Percentiles rank a stretch among this genome's conserved stretches.
These are phyloP conservation scores for Dioscorea alata DNA, from an alignment of 106 monocot species.

Conservation along the genomic window DNA sequence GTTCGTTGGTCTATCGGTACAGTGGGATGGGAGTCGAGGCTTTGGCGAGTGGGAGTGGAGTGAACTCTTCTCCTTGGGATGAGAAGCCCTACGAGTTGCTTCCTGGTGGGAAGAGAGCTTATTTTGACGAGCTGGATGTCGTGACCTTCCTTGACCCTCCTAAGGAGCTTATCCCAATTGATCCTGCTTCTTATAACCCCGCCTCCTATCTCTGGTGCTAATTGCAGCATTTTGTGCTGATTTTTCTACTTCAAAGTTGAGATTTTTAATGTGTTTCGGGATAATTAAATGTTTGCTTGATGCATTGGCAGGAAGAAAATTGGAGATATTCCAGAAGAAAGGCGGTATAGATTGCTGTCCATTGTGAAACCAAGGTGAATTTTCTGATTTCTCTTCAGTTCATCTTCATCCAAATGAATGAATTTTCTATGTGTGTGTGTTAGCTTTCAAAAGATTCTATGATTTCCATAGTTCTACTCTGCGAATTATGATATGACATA, in stretches of 20 bases:
- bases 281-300: neutral
- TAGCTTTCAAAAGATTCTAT: no score
- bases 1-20: no score
- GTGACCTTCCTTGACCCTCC: conserved; percentile 62
- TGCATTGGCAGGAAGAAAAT: conserved; percentile 66
- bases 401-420: no score
- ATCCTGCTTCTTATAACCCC: conserved; percentile 62
- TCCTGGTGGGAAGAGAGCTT: conserved; percentile 35
- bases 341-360: conserved; percentile 52
- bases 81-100: conserved; percentile 67
- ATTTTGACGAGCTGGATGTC: conserved; percentile 73
- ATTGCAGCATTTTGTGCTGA: neutral
- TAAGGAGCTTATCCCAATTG: conserved; percentile 72
- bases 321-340: conserved; percentile 80
- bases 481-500: no score
- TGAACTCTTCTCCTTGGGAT: conserved; percentile 48
- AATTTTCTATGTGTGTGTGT: no score
- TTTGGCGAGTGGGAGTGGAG: neutral
- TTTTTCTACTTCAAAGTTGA: neutral
- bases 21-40: neutral
- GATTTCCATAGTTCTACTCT: no score
- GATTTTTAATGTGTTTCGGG: neutral
- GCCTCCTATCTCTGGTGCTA: conserved; percentile 68
- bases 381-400: neutral
- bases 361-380: conserved; percentile 39